Conservation (phyloP, 2,329 filamentous ascomycete genomes). For the Drechslerella dactyloides region DNA sequence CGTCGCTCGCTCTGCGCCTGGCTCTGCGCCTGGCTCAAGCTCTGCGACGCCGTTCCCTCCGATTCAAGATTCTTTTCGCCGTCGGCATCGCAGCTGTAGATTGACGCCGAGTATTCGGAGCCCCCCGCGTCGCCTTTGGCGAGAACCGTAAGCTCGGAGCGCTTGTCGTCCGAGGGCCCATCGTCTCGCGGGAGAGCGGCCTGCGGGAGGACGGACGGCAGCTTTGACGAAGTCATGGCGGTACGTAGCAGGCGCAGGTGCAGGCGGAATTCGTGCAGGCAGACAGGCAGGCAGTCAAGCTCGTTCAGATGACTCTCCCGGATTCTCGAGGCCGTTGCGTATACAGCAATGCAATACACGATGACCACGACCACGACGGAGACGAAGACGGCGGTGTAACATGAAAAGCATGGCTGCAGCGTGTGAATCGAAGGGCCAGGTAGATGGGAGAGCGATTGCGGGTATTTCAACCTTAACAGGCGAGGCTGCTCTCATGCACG, state of each 20-base stretch:
- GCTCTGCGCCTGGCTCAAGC: background rate
- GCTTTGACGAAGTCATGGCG: slow-evolving; percentile 24
- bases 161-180: slow-evolving; percentile 6
- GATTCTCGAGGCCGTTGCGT: background rate
- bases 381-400: no score
- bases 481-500: slow-evolving; percentile 10
- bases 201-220: no score
- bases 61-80: slow-evolving; percentile 13
- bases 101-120: slow-evolving; percentile 21
- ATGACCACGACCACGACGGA: no score
- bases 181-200: no score
- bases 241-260: background rate
- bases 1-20: slow-evolving; percentile 21
- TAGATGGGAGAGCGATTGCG: slow-evolving; percentile 48
- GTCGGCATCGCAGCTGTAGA: background rate
- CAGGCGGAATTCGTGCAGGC: background rate
- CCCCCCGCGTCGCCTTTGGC: slow-evolving; percentile 8
- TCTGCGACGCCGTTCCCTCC: slow-evolving; percentile 14
- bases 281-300: no score
- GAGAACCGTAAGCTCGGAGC: slow-evolving; percentile 27
- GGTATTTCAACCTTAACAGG: slow-evolving; percentile 42
- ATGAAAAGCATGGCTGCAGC: slow-evolving; percentile 38
- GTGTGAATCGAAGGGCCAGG: slow-evolving; percentile 13
- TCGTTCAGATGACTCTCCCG: no score
- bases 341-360: no score